Base-by-base conservation (phyloP, 2,329 filamentous ascomycete species). In the Nakataea oryzae region DNA sequence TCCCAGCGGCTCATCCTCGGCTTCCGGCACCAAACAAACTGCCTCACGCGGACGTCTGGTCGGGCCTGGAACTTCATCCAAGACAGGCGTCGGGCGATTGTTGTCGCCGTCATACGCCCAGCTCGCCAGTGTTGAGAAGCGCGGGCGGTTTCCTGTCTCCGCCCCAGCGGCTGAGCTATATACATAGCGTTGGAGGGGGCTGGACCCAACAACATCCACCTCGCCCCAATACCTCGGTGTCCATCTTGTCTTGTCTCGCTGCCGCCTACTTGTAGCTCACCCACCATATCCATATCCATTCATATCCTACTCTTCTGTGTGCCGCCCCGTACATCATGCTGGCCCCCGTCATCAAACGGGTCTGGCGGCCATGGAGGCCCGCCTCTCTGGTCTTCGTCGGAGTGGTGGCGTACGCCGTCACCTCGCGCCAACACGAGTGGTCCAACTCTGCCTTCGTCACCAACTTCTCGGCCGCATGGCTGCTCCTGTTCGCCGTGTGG, bases 381-480 rank as follows among this genome's bases (percentile, higher is more conserved):
- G 62, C 67, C 59, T 72, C 75, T 9, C 64, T 72, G 24, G 41
- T 50, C 41, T 50, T 50, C 21, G 41, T n/a, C 41, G 41, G 41
- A n/a, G 65, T 68, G 27, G 67, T 66, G 26, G 70, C 74, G 8
- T 77, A 74, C 58, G 47, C 72, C 28, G 30, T 71, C 24, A 70
- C 70, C 2, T 70, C 69, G 27, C 65, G 67, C 28, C 66, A 66
- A 50, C 62, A 67, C 21, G 61, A 66, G 61, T 75, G 72, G 71
- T 74, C 75, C 12, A 69, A 66, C 27, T 62, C 65, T 9, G 61
- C 68, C 14, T 73, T 79, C 17, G 24, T 73, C 17, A 59, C 64
- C 54, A 68, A 65, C 47, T 80, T 81, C 61, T 54, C 67, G 8
- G 64, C 64, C 14, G 63, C 72, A 30, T 82, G 74, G 73, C 7